Conservation (phyloP, 441 rosid genomes). For the Francoa sonchifolia region DNA sequence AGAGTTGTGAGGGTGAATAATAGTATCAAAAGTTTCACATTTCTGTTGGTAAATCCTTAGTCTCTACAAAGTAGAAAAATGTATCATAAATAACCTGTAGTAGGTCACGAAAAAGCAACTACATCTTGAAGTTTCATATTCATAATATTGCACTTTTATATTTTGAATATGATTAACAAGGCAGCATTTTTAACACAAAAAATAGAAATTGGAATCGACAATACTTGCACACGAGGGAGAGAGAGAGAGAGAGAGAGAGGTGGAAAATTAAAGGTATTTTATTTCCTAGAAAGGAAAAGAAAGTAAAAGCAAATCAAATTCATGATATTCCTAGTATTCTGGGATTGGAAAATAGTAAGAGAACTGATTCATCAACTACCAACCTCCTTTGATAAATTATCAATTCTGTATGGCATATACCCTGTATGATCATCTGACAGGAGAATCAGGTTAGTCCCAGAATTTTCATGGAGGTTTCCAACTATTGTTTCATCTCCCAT, state of each 20-base stretch:
- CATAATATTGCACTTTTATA: too few species aligned
- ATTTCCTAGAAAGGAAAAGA: too few species aligned
- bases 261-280: too few species aligned
- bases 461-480: slow-evolving; percentile 64
- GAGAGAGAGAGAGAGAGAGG: too few species aligned
- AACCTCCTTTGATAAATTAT: slow-evolving; percentile 98
- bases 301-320: too few species aligned
- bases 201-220: too few species aligned
- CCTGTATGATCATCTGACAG: slow-evolving; percentile 89
- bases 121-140: too few species aligned
- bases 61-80: slow-evolving; percentile 32
- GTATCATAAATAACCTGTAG: neutral
- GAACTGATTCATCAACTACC: slow-evolving; percentile 20
- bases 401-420: slow-evolving; percentile 94
- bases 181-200: too few species aligned
- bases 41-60: slow-evolving; percentile 80
- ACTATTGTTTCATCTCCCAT: slow-evolving; percentile 62
- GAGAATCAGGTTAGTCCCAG: slow-evolving; percentile 87
- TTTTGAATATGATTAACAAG: too few species aligned
- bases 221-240: too few species aligned
- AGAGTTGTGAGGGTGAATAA: slow-evolving; percentile 65
- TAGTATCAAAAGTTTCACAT: slow-evolving; percentile 83
- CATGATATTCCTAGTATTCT: neutral
- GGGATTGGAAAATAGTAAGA: neutral
- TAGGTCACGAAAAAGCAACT: too few species aligned